phyloP scores from a whole-genome alignment of 805 yeast species.

The Nakazawaea wyomingensis region DNA sequence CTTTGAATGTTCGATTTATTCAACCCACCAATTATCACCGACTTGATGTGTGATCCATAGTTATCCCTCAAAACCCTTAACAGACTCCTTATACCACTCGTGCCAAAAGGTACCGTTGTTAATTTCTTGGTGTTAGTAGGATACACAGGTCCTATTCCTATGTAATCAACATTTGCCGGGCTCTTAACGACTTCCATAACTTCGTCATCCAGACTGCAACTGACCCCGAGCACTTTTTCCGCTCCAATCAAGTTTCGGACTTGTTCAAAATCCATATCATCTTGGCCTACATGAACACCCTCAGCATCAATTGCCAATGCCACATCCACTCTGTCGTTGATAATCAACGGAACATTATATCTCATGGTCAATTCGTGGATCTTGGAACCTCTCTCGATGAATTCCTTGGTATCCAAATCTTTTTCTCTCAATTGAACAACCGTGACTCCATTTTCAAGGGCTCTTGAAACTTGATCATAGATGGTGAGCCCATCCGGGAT shows the following conservation, averaged over 20 bases:
- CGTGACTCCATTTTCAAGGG: constrained; percentile 71
- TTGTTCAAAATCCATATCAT: constrained; percentile 62
- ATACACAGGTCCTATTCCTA: constrained; percentile 80
- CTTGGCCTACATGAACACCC: constrained; percentile 92
- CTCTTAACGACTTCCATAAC: constrained; percentile 42
- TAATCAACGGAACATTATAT: constrained; percentile 67
- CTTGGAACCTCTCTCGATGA: constrained; percentile 53
- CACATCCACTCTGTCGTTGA: constrained; percentile 83
- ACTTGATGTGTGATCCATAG: constrained; percentile 33
- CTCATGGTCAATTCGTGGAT: constrained; percentile 58
- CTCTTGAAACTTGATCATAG: constrained; percentile 53
- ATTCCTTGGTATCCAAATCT: constrained; percentile 58
- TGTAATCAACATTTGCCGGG: constrained; percentile 56
- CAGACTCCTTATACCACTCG: constrained; percentile 55
- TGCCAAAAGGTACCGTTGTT: constrained; percentile 57
- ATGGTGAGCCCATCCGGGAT: constrained; percentile 56
- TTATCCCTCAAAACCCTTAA: constrained; percentile 39
- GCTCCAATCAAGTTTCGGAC: constrained; percentile 68
- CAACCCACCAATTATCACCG: constrained; percentile 82
- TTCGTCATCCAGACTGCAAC: constrained; percentile 59
- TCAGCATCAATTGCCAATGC: constrained; percentile 88
- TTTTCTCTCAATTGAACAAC: constrained; percentile 84
- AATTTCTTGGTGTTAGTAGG: constrained; percentile 67
- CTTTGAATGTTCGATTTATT: constrained; percentile 57
- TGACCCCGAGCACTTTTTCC: constrained; percentile 73